Evolutionary conservation across 352 stramenopile genomes (phyloP).

Genomic region (Globisporangium uncinulatum): DNA sequence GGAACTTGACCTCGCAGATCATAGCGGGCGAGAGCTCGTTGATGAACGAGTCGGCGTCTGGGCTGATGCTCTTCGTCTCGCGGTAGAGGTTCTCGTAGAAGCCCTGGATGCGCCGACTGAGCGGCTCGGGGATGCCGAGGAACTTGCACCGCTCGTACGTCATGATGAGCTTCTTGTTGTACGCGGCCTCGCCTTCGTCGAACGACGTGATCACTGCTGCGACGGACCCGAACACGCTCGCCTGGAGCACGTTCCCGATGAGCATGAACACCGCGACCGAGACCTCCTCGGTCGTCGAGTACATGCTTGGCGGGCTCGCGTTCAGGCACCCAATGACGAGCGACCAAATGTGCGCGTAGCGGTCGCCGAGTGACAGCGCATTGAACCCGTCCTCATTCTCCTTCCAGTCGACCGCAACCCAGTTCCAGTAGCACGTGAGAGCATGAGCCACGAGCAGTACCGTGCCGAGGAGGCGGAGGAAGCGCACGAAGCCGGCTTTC

Average conservation of each 20-base stretch:
- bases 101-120: constrained; percentile 44
- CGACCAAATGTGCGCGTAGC: constrained; percentile 51
- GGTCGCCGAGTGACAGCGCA: constrained; percentile 16
- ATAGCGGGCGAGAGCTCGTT: constrained; percentile 65
- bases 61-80: constrained; percentile 57
- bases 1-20: constrained; percentile 75
- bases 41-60: constrained; percentile 67
- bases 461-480: constrained; percentile 40
- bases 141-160: constrained; percentile 62
- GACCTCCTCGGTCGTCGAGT: constrained; percentile 37
- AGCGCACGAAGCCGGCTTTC: constrained; percentile 58
- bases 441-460: constrained; percentile 52
- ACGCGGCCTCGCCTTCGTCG: constrained; percentile 55
- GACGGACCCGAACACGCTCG: constrained; percentile 63
- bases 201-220: constrained; percentile 62
- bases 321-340: constrained; percentile 59
- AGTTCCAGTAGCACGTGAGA: constrained; percentile 62
- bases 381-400: constrained; percentile 23
- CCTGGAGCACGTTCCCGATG: constrained; percentile 59
- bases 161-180: constrained; percentile 67
- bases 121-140: constrained; percentile 47
- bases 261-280: constrained; percentile 70
- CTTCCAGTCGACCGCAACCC: constrained; percentile 40
- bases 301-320: constrained; percentile 52
- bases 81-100: constrained; percentile 72